phyloP scores from a whole-genome alignment of 306 rosid genomes.

The Quercus mongolica region DNA sequence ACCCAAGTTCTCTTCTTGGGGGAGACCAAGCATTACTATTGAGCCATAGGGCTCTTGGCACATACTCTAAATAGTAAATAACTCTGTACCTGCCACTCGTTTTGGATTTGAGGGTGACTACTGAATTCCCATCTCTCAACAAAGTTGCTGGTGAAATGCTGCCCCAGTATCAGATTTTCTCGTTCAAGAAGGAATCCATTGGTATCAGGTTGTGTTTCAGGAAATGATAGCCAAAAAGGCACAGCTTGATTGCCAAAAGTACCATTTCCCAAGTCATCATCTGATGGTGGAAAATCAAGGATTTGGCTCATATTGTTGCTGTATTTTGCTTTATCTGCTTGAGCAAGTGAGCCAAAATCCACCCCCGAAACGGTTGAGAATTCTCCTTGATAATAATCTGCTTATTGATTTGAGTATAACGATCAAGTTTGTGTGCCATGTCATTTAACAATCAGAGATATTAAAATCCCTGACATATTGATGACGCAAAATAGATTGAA shows the following conservation, averaged over 20 bases:
- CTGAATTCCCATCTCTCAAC: conserved; percentile 21
- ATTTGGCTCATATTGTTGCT: conserved; percentile 26
- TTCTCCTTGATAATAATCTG: conserved; percentile 51
- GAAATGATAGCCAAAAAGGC: conserved; percentile 45
- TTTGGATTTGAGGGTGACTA: conserved; percentile 37
- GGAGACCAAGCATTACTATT: too few species aligned
- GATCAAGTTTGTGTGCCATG: conserved; percentile 2
- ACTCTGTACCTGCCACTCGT: conserved; percentile 54
- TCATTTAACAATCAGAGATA: conserved; percentile 3
- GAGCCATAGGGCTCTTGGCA: too few species aligned
- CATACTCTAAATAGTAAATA: background rate
- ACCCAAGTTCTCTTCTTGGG: too few species aligned
- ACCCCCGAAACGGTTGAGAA: conserved; percentile 30
- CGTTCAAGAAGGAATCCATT: conserved; percentile 35
- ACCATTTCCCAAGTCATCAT: conserved; percentile 32
- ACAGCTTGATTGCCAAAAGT: conserved; percentile 31
- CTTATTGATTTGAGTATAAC: conserved; percentile 14
- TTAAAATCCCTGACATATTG: background rate
- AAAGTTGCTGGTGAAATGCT: conserved; percentile 27
- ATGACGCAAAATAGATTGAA: background rate
- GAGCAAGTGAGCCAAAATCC: conserved; percentile 35
- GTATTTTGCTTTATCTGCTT: conserved; percentile 38
- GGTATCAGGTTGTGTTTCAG: conserved; percentile 29
- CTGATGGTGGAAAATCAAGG: conserved; percentile 33
- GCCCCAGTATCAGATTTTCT: conserved; percentile 33